Percentiles rank a stretch among this genome's conserved stretches.
phyloP scores from a whole-genome alignment of 768 basidiomycete species.

The Candolleomyces eurysporus region DNA sequence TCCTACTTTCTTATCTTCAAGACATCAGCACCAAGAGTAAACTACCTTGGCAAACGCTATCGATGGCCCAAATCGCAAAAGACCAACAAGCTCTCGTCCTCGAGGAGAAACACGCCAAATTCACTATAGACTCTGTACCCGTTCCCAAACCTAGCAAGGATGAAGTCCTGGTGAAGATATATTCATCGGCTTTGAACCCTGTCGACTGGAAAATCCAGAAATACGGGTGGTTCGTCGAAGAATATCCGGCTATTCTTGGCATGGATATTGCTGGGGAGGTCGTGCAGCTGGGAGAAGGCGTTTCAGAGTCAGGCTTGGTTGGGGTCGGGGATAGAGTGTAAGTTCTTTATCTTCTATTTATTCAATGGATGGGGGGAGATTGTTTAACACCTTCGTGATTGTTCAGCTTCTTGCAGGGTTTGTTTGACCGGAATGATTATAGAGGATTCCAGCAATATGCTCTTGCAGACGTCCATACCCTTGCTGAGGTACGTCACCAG shows the following conservation, averaged over 20 bases:
- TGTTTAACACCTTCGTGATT: background rate
- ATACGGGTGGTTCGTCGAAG: conserved; percentile 33
- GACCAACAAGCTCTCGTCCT: conserved; percentile 16
- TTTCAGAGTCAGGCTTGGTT: conserved; percentile 33
- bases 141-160: conserved; percentile 16
- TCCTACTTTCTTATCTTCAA: no score
- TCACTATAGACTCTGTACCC: conserved; percentile 31
- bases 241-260: conserved; percentile 50
- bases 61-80: no score
- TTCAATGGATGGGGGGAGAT: background rate
- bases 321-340: conserved; percentile 52
- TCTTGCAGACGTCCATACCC: conserved; percentile 31
- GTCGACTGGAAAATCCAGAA: conserved; percentile 52
- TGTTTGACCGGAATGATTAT: conserved; percentile 26
- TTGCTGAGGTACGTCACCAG: conserved; percentile 28
- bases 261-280: conserved; percentile 35
- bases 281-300: conserved; percentile 44
- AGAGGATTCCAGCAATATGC: conserved; percentile 44
- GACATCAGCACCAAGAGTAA: no score
- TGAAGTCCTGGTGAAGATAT: conserved; percentile 37
- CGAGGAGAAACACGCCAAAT: conserved; percentile 28
- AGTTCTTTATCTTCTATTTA: conserved; percentile 13
- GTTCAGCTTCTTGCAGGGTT: conserved; percentile 40
- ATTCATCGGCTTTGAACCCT: conserved; percentile 44
- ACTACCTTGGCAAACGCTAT: no score